Percentiles rank a stretch among this genome's conserved stretches.
Conservation (phyloP, 129 eudicot genomes). For the Cynara cardunculus region DNA sequence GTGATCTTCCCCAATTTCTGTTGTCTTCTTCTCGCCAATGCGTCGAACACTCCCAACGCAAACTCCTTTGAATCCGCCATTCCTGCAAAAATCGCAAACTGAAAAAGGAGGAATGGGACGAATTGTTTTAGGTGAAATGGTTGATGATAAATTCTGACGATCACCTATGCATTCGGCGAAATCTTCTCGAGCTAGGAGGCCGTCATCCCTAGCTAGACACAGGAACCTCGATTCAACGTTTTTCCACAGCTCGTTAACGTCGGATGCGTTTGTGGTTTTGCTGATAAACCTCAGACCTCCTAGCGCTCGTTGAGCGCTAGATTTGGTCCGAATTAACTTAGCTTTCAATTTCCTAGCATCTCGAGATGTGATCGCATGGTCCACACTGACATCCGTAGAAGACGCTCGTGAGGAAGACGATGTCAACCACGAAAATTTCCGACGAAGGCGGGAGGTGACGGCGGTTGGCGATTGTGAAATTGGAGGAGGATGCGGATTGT, state of each 20-base stretch:
- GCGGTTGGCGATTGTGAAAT: conserved; percentile 1
- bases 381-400: conserved; percentile 38
- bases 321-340: conserved; percentile 52
- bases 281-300: conserved; percentile 84
- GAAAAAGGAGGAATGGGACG: not conserved
- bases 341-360: conserved; percentile 62
- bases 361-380: conserved; percentile 37
- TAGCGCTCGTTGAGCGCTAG: conserved; percentile 87
- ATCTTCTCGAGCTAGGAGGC: conserved; percentile 63
- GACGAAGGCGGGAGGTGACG: conserved; percentile 44
- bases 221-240: conserved; percentile 68
- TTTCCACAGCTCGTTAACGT: conserved; percentile 52
- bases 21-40: conserved; percentile 68
- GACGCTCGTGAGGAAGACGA: conserved; percentile 52
- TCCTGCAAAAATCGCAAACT: conserved; percentile 33
- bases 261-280: conserved; percentile 44
- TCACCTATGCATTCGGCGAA: conserved; percentile 95
- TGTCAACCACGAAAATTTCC: conserved; percentile 58
- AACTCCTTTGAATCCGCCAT: conserved; percentile 97
- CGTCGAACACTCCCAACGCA: conserved; percentile 86
- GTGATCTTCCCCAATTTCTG: conserved; percentile 57
- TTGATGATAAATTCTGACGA: not conserved
- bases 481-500: not conserved
- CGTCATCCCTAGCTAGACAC: conserved; percentile 55
- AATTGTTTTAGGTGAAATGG: not conserved